Base-by-base conservation (phyloP, 2,329 filamentous ascomycete species). In the Paecilomyces formosus region DNA sequence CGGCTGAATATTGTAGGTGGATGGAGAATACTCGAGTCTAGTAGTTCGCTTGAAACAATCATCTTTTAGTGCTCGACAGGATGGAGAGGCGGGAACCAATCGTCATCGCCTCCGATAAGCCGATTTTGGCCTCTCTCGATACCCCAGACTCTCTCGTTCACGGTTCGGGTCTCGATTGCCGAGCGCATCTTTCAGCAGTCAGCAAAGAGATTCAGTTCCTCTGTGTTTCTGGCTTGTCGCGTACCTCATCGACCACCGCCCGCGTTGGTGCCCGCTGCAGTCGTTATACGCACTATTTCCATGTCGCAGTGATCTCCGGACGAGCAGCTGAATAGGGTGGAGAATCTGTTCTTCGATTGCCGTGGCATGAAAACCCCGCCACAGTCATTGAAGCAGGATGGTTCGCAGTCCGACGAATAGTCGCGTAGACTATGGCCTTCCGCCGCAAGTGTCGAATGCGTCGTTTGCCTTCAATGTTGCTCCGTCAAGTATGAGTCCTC, bases 341-440 rank as follows among this genome's bases (percentile, higher is more conserved):
- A 39, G 15, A 15, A 45, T 45, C 35, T n/a, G 50, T 26, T 26
- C 21, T 26, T 31, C 30, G 21, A 24, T 21, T 55, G 55, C 63
- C 62, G 62, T 64, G 64, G 60, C 58, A 59, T 58, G 56, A 57
- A 61, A 15, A 21, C 65, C 63, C 64, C 65, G 63, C 63, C 62
- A 61, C 62, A 60, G 54, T 56, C 57, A 61, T 55, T 55, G 57
- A 66, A 56, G 58, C 57, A 65, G 56, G 56, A 67, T 68, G 63
- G 63, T 63, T 56, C 31, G 62, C 39, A 65, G 57, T 57, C 55
- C 61, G 56, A 57, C 62, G 50, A 61, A 57, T 59, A 56, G 53
- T 53, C 57, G 55, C 45, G 52, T 63, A 49, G 49, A 51, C 51
- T 57, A 57, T 50, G 62, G 62, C 62, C 55, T 55, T 45, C 57